Conservation (phyloP, 1,284 basidiomycete genomes). For the Rhodofomes roseus region DNA sequence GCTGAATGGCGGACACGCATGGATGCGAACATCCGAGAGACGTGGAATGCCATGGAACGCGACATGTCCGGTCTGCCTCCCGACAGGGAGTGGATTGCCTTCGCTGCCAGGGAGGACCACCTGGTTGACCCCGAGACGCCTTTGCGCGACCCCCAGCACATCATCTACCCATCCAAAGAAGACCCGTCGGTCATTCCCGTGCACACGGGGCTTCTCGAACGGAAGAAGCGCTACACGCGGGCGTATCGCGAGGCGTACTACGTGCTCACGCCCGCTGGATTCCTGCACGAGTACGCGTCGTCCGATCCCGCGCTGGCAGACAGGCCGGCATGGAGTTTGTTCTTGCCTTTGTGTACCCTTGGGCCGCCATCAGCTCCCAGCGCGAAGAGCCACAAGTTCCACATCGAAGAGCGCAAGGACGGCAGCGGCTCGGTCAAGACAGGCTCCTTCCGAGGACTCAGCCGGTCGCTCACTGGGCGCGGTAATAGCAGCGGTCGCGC, state of each 20-base stretch:
- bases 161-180: conserved; percentile 92
- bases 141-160: conserved; percentile 74
- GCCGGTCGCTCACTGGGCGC: conserved; percentile 30
- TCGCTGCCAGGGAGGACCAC: conserved; percentile 92
- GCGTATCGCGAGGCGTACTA: conserved; percentile 88
- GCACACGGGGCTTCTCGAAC: conserved; percentile 89
- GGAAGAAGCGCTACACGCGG: conserved; percentile 97
- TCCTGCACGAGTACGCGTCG: conserved; percentile 87
- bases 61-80: conserved; percentile 86
- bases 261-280: conserved; percentile 93
- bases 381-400: conserved; percentile 90
- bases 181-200: conserved; percentile 88
- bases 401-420: conserved; percentile 91
- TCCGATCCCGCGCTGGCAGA: conserved; percentile 71
- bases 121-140: conserved; percentile 97
- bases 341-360: conserved; percentile 94
- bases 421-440: conserved; percentile 63
- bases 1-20: conserved; percentile 96
- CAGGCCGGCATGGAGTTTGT: conserved; percentile 84
- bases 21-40: conserved; percentile 75
- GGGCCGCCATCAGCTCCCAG: conserved; percentile 82
- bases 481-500: conserved; percentile 54
- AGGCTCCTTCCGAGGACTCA: conserved; percentile 44
- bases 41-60: conserved; percentile 73
- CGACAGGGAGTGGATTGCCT: conserved; percentile 96